phyloP scores from a whole-genome alignment of 495 filamentous ascomycete species.

The Xylaria cubensis region DNA sequence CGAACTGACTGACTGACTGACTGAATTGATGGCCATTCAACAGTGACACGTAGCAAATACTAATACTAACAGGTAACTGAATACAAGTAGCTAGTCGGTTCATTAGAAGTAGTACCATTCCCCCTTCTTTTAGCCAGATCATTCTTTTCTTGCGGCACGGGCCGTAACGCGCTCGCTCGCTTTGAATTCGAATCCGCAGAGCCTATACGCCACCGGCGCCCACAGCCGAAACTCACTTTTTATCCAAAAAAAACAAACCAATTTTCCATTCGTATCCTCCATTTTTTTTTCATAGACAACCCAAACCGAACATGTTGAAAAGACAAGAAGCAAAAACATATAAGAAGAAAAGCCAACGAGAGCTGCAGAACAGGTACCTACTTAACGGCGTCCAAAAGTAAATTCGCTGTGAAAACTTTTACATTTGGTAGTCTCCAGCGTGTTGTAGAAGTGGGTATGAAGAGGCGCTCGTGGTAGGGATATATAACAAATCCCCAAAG shows the following conservation, averaged over 20 bases:
- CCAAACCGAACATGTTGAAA: neutral
- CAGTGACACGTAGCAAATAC: neutral
- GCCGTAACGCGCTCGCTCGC: neutral
- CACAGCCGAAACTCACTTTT: slow-evolving; percentile 14
- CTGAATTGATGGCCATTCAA: neutral
- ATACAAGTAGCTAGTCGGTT: neutral
- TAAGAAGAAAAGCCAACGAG: neutral
- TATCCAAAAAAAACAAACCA: slow-evolving; percentile 6
- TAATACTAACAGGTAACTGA: neutral
- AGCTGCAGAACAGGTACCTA: neutral
- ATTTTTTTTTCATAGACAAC: neutral
- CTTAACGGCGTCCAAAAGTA: no score
- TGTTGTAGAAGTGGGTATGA: slow-evolving; percentile 31
- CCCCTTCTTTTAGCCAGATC: neutral
- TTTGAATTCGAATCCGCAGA: neutral
- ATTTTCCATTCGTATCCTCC: neutral
- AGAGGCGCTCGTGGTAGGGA: slow-evolving; percentile 27
- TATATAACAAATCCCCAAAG: slow-evolving; percentile 33
- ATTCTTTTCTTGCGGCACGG: neutral
- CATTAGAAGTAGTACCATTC: neutral
- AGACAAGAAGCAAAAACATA: neutral
- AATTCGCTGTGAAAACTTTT: neutral
- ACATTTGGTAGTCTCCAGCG: neutral
- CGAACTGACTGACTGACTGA: neutral
- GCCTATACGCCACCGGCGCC: neutral